Evolutionary conservation across 176 grass and related monocot species (phyloP), one percentile per base, ranked within the genome.

Genomic region (Oryza australiensis): DNA sequence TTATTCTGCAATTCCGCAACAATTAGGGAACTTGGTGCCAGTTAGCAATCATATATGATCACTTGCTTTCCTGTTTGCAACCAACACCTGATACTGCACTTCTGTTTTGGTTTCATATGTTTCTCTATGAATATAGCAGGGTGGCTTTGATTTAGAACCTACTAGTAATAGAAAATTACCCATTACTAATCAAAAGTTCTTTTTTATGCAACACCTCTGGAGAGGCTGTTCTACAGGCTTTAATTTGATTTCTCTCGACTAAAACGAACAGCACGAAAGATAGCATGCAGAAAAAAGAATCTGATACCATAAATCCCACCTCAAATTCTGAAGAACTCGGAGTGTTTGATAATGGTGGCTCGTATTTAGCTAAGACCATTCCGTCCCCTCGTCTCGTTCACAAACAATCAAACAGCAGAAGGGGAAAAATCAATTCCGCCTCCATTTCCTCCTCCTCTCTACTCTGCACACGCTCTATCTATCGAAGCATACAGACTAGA

Each of bases 401-500:
- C 32, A 64, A 23, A 72, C 33, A 83, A 51, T 13, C 23, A 71
- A 84, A 62, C 27, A 80, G 29, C 37, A 48, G 16, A 68, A 46
- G 2, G 59, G 6, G 24, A 67, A 5, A 48, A 48, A 43, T 62
- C 27, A 72, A 78, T 26, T 30, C 11, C 12, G 5, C 26, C 49
- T 70, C 20, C 29, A 6, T 3, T 41, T 12, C 41, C 28, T 11
- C 24, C n/a, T 30, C 23, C 23, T 53, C 9, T 53, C 45, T 57
- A 5, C 20, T 24, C 40, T 22, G 2, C 11, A 12, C 29, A 12
- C 30, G 28, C 34, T 14, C 3, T 49, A 33, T 49, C 9, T 35
- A 33, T 49, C 29, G 12, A 71, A 10, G 53, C 37, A 20, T 46
- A 24, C 26, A 46, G 22, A 35, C 18, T 32, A 22, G 9, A 40